Evolutionary conservation across 208 protist species (phyloP).

Genomic region (Leishmania aethiopica): DNA sequence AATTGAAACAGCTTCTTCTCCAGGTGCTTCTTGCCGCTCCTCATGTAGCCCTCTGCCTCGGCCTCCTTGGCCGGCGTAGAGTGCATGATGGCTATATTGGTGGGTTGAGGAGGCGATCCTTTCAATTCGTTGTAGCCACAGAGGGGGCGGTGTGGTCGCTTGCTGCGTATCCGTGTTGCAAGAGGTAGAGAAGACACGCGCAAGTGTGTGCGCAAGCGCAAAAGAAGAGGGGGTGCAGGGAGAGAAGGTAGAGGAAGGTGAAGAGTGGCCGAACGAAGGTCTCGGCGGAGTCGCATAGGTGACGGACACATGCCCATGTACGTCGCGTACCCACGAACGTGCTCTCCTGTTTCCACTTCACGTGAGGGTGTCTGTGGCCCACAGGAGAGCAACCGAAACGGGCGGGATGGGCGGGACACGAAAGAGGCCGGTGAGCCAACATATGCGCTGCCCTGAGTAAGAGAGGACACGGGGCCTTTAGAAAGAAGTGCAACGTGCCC

Average conservation of each 20-base stretch:
- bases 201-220: background rate
- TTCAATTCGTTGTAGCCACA: background rate
- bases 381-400: background rate
- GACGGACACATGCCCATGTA: background rate
- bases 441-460: background rate
- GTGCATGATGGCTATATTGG: constrained; percentile 15
- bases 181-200: background rate
- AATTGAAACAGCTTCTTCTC: constrained; percentile 57
- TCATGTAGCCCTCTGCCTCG: constrained; percentile 65
- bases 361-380: background rate
- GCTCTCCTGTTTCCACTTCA: background rate
- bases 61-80: constrained; percentile 19
- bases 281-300: background rate
- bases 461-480: background rate
- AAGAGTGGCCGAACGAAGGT: background rate
- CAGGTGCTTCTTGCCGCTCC: constrained; percentile 52
- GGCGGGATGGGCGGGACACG: background rate
- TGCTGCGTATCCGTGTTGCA: background rate
- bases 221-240: background rate
- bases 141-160: background rate
- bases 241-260: background rate
- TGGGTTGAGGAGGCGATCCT: background rate
- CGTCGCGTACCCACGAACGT: background rate
- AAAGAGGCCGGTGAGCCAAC: background rate
- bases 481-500: background rate